Evolutionary conservation across 78 protist species (phyloP), one percentile per base, ranked within the genome.

Genomic region (Dictyostelium citrinum): DNA sequence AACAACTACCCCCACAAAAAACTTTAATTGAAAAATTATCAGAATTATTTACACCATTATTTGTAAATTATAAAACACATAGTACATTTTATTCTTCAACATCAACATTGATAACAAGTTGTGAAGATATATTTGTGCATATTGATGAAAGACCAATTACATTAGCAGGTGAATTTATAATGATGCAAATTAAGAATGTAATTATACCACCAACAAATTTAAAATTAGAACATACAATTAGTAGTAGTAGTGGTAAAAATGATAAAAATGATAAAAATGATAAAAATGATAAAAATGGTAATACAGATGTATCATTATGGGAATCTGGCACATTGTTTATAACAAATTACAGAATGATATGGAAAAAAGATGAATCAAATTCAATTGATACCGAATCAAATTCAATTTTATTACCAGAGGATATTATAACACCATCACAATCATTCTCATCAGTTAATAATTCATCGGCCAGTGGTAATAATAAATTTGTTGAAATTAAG

Each of bases 91-190:
- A 88, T 14, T 46, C 85, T 8, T 83, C 85, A 17, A 88, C 85
- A 12, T 58, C 75, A 4, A 78, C 46, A 6, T 17, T 88, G 0
- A 88, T 88, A 22, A 76, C 67, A 35, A 12, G 81, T 31, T 88
- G 49, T 43, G 84, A 78, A 24, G 93, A 88, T 46, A 46, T 88
- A 49, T 88, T 88, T 67, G 70, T 76, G 2, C 80, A 75, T 6
- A 82, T 76, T 29, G 93, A 76, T 9, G 58, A 88, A 14, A 41
- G 70, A 49, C 93, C 85, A 22, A 20, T 16, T 1, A 88, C 93
- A 76, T 67, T 88, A 41, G 67, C 93, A 49, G 77, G 93, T 49
- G 93, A 88, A 46, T 88, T 46, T 27, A 78, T 68, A 12, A 68
- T 78, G 72, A 41, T 88, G 61, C 84, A 78, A 33, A 67, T 88